Conservation (phyloP, 495 filamentous ascomycete species). For the Cryomyces minteri region DNA sequence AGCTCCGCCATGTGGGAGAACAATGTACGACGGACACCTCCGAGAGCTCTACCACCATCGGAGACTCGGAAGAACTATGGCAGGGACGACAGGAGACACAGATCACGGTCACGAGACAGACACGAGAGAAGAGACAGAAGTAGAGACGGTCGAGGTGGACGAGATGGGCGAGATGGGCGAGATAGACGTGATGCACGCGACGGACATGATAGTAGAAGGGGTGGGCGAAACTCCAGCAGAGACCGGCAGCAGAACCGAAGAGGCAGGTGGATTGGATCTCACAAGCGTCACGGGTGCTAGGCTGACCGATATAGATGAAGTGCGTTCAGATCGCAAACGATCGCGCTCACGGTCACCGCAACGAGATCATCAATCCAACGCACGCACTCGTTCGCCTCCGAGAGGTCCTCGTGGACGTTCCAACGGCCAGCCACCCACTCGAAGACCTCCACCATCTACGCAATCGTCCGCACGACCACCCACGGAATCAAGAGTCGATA, state of each 20-base stretch:
- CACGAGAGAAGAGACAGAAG: constrained; percentile 2
- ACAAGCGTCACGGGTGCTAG: too few relatives aligned
- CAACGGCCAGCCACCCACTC: not conserved
- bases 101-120: constrained; percentile 22
- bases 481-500: not conserved
- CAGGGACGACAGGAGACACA: constrained; percentile 11
- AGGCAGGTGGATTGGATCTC: too few relatives aligned
- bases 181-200: not conserved
- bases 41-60: not conserved
- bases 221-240: not conserved
- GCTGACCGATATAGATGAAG: not conserved
- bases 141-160: constrained; percentile 1
- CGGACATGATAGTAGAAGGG: not conserved
- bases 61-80: not conserved
- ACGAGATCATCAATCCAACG: not conserved
- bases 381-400: constrained; percentile 7
- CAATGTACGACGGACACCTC: constrained; percentile 17
- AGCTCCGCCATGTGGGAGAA: constrained; percentile 36
- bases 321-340: not conserved
- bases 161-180: not conserved
- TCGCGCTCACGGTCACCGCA: not conserved
- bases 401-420: constrained; percentile 6
- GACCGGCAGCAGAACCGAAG: not conserved
- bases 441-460: not conserved
- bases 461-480: not conserved